Conservation (phyloP, 1,139 yeast genomes). For the Blastobotrys capitulatus region DNA sequence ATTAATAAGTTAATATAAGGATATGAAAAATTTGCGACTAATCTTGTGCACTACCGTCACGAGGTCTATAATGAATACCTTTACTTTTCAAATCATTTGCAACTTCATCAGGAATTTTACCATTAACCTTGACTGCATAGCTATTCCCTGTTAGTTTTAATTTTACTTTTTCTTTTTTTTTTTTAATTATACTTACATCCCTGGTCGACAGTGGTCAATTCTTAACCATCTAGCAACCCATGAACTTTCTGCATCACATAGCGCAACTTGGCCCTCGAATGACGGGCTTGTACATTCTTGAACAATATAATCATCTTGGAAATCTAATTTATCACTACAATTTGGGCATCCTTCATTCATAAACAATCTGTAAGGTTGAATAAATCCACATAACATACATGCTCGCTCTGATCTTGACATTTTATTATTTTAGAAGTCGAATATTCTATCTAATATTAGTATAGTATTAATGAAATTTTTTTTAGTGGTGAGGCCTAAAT, state of each 20-base stretch:
- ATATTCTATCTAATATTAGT: too few relatives aligned
- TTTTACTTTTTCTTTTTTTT: too few relatives aligned
- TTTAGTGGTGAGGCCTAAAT: too few relatives aligned
- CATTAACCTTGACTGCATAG: slow-evolving; percentile 87
- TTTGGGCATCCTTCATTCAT: slow-evolving; percentile 92
- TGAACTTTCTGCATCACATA: slow-evolving; percentile 77
- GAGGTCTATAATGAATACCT: slow-evolving; percentile 81
- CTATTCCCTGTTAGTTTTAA: slow-evolving; percentile 8
- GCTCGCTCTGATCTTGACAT: slow-evolving; percentile 84
- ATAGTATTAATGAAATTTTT: too few relatives aligned
- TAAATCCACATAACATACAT: slow-evolving; percentile 93
- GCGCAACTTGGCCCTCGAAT: slow-evolving; percentile 91
- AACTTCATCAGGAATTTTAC: slow-evolving; percentile 84
- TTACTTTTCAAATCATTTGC: slow-evolving; percentile 65
- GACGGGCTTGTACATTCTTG: slow-evolving; percentile 95
- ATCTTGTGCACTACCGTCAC: slow-evolving; percentile 94
- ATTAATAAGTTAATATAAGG: background rate
- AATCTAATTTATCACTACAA: slow-evolving; percentile 80
- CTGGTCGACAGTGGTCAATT: slow-evolving; percentile 83
- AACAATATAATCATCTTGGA: slow-evolving; percentile 74
- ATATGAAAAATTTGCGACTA: too few relatives aligned
- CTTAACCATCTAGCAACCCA: slow-evolving; percentile 99
- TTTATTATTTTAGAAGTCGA: slow-evolving; percentile 1
- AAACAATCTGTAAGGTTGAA: slow-evolving; percentile 69
- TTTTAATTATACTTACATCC: slow-evolving; percentile 45